Evolutionary conservation across 2,329 filamentous ascomycete species (phyloP), one percentile per base, ranked within the genome.

Genomic region (Lachnellula cervina): DNA sequence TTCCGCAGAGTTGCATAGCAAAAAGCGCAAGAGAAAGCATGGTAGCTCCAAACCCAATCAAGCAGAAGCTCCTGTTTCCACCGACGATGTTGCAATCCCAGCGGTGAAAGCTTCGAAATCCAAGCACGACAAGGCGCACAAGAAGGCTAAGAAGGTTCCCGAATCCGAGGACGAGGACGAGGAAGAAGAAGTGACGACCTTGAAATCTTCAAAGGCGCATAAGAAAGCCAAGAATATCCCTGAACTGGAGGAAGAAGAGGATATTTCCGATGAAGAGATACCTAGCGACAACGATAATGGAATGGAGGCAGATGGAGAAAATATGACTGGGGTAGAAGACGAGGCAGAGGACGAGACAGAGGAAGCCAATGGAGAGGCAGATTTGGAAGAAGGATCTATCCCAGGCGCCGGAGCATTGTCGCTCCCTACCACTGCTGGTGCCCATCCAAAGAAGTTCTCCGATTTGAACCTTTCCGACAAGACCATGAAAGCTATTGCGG

Each of bases 401-500:
- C 53, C 58, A 51, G 59, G 60, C 19, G 46, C 59, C 32, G 63
- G 61, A 25, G 49, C 58, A 11, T 56, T 66, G 9, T 61, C 64
- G 4, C 58, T 66, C 51, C 64, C 64, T 17, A 49, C 28, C 28
- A 32, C 32, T 25, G 58, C 57, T 19, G 60, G 61, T 16, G 46
- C 49, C 17, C 51, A 60, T 45, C 52, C 62, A 6, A 51, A 62
- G 45, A 64, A 61, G 43, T 70, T 70, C 55, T 62, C 62, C 5
- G 67, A 97, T 62, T 78, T 99, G 60, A 89, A 89, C 53, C 80
- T 99, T 11, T 94, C 90, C 1, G 88, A 92, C 23, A 91, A 89
- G 73, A 97, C 91, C 0, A 88, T 92, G 80, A 84, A 88, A 74
- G 92, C 91, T 8, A 91, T 97, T 16, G 65, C 67, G 69, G 89